Evolutionary conservation across 495 filamentous ascomycete species (phyloP), one percentile per base, ranked within the genome.

Genomic region (Aspergillus haitiensis): DNA sequence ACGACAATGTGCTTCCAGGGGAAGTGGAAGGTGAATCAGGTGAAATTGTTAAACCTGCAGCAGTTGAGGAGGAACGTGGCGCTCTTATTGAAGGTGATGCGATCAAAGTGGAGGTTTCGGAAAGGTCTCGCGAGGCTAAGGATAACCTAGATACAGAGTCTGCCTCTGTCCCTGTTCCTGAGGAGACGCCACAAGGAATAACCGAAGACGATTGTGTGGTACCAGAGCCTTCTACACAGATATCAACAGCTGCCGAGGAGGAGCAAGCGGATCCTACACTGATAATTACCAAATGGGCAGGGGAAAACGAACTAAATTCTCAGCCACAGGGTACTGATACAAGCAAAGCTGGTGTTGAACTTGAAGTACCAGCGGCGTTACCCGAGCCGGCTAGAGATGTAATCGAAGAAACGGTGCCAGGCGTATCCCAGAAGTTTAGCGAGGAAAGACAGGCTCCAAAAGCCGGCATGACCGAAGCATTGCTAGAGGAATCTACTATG

Each of bases 281-380:
- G n/a, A 64, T 56, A 39, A 47, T 59, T 32, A 57, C 67, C 52
- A 73, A 78, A 62, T 71, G 77, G 60, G 21, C 21, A 74, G 73
- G 53, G 69, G 45, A 8, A 61, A 52, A 44, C 55, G 59, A 39
- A 63, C 57, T 11, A 53, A 52, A 18, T 44, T 34, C 16, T 21
- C 39, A n/a, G 15, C 21, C 27, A 8, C 18, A 40, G 21, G 46
- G 33, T 3, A 39, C 42, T 46, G 54, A 53, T 10, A n/a, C 40
- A 31, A 21, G 5, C 16, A 13, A 40, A 7, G 10, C 44, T 21
- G 44, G 13, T 15, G 9, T 16, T n/a, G 13, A 11, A 7, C 6
- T 32, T 15, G 27, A 51, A 21, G 34, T 13, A 10, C 18, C n/a
- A 16, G 16, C 11, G 27, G 37, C 37, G 3, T 16, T 51, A 5